A percentile compares a stretch with the other conserved stretches of the same genome.
Conservation (phyloP, 2,329 filamentous ascomycete species). For the Fusarium armeniacum region DNA sequence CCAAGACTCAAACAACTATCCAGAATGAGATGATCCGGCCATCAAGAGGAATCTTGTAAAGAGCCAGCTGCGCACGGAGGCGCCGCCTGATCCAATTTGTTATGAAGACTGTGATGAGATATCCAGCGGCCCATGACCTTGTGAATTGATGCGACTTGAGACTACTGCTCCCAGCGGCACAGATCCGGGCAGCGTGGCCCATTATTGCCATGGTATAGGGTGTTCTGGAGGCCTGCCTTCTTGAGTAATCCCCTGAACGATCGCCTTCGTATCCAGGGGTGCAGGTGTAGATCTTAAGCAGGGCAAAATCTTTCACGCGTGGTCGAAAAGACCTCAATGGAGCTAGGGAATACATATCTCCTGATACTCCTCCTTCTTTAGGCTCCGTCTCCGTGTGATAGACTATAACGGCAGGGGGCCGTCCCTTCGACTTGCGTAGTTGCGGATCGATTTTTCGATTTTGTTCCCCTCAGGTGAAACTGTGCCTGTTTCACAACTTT, state of each 20-base stretch:
- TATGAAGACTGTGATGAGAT: conserved; percentile 22
- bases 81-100: conserved; percentile 16
- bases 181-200: conserved; percentile 28
- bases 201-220: conserved; percentile 31
- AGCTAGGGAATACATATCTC: conserved; percentile 14
- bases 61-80: conserved; percentile 6
- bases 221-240: conserved; percentile 28
- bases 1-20: conserved; percentile 44
- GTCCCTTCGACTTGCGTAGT: conserved; percentile 16
- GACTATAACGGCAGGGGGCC: conserved; percentile 12
- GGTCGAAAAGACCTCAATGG: conserved; percentile 27
- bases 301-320: conserved; percentile 23
- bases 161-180: conserved; percentile 29
- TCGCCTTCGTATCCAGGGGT: conserved; percentile 36
- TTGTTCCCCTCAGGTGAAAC: conserved; percentile 44
- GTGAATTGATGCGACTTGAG: conserved; percentile 28
- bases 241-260: conserved; percentile 43
- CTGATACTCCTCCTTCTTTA: conserved; percentile 38
- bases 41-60: conserved; percentile 27
- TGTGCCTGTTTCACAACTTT: conserved; percentile 43
- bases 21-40: conserved; percentile 40
- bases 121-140: conserved; percentile 15
- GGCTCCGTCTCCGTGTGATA: conserved; percentile 27
- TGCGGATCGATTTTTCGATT: conserved; percentile 18
- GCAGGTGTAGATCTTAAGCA: conserved; percentile 35